Base-by-base conservation (phyloP, 306 rosid genomes). In the Quillaja saponaria region DNA sequence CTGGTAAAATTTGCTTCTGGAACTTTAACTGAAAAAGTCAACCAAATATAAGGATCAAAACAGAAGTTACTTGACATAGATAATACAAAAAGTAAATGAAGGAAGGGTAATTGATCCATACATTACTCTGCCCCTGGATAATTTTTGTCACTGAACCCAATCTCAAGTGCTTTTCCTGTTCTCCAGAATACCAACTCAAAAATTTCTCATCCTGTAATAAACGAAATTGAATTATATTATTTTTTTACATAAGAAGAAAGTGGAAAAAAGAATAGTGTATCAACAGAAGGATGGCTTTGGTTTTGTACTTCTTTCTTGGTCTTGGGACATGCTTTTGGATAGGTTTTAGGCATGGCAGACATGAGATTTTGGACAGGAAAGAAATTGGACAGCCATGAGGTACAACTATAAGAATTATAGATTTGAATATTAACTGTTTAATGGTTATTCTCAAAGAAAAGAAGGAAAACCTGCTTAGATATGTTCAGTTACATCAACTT, bases 101-200 rank as follows among this genome's bases (percentile, higher is more conserved):
- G 25, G 54, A 50, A 55, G 18, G 33, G 53, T 40, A 20, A 15
- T 63, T 72, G 52, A 69, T 70, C 71, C 88, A 37, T 73, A 90
- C 97, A 71, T 75, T 79, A 71, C 74, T 81, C 40, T 87, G 87
- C 48, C 95, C 97, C 20, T 81, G 83, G 64, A 87, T 57, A 71
- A 87, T 75, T 67, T 79, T 80, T 28, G 77, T 75, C 20, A 85
- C 82, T 1, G 76, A 80, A 68, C 85, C 87, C 73, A 90, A 49
- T 62, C 68, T 78, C 82, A 90, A 66, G 59, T 87, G 86, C 47
- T 86, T 84, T 76, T 90, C 97, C 73, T 73, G 76, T 67, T 84
- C 74, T 53, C 92, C 78, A 2, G 97, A 87, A 58, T 83, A 87
- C 95, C 95, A 90, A 49, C 81, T 71, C 84, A 90, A 87, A 66